Conservation (phyloP, 2,329 filamentous ascomycete species). For the Hymenotorrendiella dingleyae region DNA sequence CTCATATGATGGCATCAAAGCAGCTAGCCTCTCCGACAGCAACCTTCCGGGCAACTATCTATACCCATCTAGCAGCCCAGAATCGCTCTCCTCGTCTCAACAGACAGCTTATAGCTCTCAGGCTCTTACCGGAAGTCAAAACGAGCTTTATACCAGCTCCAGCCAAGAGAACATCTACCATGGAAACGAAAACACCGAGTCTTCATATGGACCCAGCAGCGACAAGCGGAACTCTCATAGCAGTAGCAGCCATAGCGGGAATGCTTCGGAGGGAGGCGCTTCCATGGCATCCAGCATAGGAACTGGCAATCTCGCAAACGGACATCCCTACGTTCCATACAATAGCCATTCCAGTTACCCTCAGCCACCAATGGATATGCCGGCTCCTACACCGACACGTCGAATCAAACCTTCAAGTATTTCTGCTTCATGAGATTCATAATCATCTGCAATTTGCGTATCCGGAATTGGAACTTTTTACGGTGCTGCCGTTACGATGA, state of each 20-base stretch:
- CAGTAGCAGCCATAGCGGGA: slow-evolving; percentile 14
- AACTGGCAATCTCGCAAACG: slow-evolving; percentile 13
- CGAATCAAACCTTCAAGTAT: not conserved
- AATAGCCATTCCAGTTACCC: slow-evolving; percentile 7
- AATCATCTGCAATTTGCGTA: too few species aligned
- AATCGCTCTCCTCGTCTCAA: slow-evolving; percentile 19
- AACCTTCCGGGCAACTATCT: too few species aligned
- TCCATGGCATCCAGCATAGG: not conserved
- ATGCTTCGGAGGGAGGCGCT: slow-evolving; percentile 4
- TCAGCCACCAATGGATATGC: slow-evolving; percentile 5
- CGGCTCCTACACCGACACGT: not conserved
- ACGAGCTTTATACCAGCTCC: slow-evolving; percentile 17
- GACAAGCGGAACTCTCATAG: too few species aligned
- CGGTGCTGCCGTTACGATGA: too few species aligned
- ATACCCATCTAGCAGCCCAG: slow-evolving; percentile 21
- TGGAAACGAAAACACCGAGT: slow-evolving; percentile 12
- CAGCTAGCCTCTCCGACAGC: too few species aligned
- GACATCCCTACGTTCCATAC: slow-evolving; percentile 14
- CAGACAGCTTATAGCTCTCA: slow-evolving; percentile 16
- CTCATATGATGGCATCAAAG: slow-evolving; percentile 8
- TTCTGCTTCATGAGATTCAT: slow-evolving; percentile 1
- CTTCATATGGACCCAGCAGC: slow-evolving; percentile 17
- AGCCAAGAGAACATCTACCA: slow-evolving; percentile 9
- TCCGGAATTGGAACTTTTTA: too few species aligned
- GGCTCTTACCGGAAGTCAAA: slow-evolving; percentile 5